Conservation (phyloP, 371 early-diverging fungal species). For the Actinomucor elegans region DNA sequence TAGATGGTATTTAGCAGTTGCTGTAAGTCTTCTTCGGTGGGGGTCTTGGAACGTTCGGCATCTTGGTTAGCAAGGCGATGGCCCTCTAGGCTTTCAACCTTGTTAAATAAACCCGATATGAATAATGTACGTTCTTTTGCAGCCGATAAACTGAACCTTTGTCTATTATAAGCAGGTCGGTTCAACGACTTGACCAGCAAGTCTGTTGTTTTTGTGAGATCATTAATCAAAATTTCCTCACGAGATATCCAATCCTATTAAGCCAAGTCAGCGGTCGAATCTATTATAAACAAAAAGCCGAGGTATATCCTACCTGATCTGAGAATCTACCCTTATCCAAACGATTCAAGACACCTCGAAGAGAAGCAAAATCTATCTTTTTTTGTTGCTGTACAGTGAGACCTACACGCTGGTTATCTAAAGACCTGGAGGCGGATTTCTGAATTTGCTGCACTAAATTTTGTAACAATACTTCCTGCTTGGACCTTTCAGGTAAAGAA, state of each 20-base stretch:
- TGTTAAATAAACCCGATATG: slow-evolving; percentile 21
- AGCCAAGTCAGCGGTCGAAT: slow-evolving; percentile 8
- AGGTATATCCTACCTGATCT: slow-evolving; percentile 39
- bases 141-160: slow-evolving; percentile 12
- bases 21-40: slow-evolving; percentile 19
- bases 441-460: slow-evolving; percentile 22
- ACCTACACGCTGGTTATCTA: slow-evolving; percentile 34
- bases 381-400: slow-evolving; percentile 12
- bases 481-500: slow-evolving; percentile 1
- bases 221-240: slow-evolving; percentile 41
- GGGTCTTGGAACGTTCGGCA: slow-evolving; percentile 18
- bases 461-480: slow-evolving; percentile 11
- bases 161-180: slow-evolving; percentile 27
- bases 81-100: slow-evolving; percentile 31
- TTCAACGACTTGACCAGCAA: slow-evolving; percentile 49
- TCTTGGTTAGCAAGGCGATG: slow-evolving; percentile 31
- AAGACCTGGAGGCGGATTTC: slow-evolving; percentile 26
- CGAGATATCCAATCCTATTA: slow-evolving; percentile 46
- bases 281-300: too few species aligned
- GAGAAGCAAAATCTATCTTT: slow-evolving; percentile 24
- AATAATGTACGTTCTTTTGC: slow-evolving; percentile 12
- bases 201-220: slow-evolving; percentile 51
- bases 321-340: slow-evolving; percentile 28
- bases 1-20: slow-evolving; percentile 27
- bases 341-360: slow-evolving; percentile 16